Base-by-base conservation (phyloP, 495 filamentous ascomycete species). In the Aspergillus olivimuriae region DNA sequence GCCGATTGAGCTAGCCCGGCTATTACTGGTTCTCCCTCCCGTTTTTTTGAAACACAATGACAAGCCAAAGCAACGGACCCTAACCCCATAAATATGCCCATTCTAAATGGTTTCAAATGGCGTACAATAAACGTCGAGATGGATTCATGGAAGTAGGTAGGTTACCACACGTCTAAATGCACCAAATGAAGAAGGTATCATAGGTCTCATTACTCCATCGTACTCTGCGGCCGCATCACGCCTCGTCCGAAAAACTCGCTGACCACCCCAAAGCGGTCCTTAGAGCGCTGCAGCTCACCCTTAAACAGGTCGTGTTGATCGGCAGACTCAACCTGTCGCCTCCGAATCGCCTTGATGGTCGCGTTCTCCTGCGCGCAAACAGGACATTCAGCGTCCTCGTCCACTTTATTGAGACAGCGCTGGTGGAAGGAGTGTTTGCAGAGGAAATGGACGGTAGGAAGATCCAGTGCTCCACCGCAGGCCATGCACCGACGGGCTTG, bases 371-470 rank as follows among this genome's bases (percentile, higher is more conserved):
- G 72, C 20, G 83, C 83, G 53, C 94, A 97, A 11, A 83, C 68
- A 12, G 91, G 86, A 61, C 92, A 98, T 62, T 94, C 89, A 0
- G 78, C 75, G 19, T 80, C 77, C 15, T 82, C 81, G 34, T 78
- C 83, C 31, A 73, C 72, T 18, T 70, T 72, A 44, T 83, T 79
- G 39, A 94, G 71, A 65, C 88, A 95, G 20, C 86, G 74, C 63
- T 94, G 84, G 59, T 98, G 92, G 73, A 94, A 98, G 34, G 82
- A 88, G 59, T 98, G 92, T 59, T 89, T 92, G 73, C 92, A 98
- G 52, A 97, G 65, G 62, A 97, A 98, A 61, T 98, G 92, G 34
- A 97, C 89, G 0, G 79, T 83, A 2, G 92, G 92, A 26, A 96
- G 69, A 50, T 95, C 88, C 19, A 96, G 73, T 35, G 74, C 71